Evolutionary conservation across 2,329 filamentous ascomycete genomes (phyloP).

Genomic region (Penicillium janthinellum): DNA sequence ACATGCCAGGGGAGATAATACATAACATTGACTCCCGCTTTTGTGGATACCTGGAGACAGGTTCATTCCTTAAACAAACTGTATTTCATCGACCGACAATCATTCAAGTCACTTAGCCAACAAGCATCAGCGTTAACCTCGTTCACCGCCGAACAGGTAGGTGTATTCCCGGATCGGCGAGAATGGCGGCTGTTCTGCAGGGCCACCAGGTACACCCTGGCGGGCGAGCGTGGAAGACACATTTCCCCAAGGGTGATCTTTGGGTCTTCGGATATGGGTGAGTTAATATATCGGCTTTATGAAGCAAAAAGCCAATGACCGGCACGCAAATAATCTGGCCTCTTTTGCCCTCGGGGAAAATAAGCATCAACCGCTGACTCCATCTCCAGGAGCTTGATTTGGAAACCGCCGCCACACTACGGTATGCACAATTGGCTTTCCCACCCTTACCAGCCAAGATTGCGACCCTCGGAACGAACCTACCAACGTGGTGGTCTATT

Average conservation of each 20-base stretch:
- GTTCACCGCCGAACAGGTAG: not conserved
- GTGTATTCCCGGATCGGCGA: not conserved
- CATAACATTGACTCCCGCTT: not conserved
- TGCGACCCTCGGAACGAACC: not conserved
- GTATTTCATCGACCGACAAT: not conserved
- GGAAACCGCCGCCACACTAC: slow-evolving; percentile 95
- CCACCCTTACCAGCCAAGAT: no score
- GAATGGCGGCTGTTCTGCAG: slow-evolving; percentile 21
- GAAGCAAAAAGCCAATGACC: not conserved
- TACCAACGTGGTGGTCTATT: not conserved
- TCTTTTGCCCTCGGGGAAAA: not conserved
- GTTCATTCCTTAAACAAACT: not conserved
- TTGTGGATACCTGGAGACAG: not conserved
- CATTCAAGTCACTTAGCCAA: not conserved
- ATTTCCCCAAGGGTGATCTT: slow-evolving; percentile 65
- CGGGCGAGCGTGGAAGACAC: slow-evolving; percentile 46
- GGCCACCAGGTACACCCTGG: slow-evolving; percentile 28
- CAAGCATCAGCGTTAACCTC: not conserved
- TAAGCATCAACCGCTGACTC: slow-evolving; percentile 4
- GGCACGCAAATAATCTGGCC: not conserved
- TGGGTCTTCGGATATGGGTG: slow-evolving; percentile 99
- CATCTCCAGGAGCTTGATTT: slow-evolving; percentile 79
- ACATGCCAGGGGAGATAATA: not conserved
- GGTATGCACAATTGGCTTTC: slow-evolving; percentile 57
- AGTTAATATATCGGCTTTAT: slow-evolving; percentile 31